phyloP scores from a whole-genome alignment of 257 asterid genomes.

The Coffea eugenioides region DNA sequence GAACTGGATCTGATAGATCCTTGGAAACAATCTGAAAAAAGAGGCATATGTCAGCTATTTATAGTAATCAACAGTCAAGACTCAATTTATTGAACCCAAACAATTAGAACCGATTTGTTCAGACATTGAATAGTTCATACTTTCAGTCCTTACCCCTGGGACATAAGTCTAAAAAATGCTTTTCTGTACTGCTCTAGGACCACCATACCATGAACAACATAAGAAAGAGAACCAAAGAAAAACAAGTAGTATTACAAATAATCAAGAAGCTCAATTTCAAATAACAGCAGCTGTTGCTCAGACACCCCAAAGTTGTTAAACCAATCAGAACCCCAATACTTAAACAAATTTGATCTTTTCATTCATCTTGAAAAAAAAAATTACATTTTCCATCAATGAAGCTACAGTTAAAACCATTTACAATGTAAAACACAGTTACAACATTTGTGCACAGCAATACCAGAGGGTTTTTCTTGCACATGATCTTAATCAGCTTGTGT shows the following conservation, averaged over 20 bases:
- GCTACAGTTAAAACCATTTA: neutral
- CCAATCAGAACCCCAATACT: neutral
- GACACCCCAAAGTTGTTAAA: neutral
- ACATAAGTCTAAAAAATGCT: neutral
- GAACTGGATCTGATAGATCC: slow-evolving; percentile 93
- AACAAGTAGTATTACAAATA: neutral
- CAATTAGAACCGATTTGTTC: neutral
- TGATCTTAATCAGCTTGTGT: neutral
- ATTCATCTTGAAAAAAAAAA: neutral
- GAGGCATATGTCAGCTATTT: slow-evolving; percentile 10
- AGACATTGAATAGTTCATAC: neutral
- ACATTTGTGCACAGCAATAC: neutral
- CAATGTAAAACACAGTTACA: neutral
- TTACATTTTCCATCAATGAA: too few relatives aligned
- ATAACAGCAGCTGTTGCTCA: neutral
- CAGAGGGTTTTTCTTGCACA: neutral
- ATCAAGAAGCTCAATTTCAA: neutral
- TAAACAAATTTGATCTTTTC: neutral
- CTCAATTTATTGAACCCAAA: neutral
- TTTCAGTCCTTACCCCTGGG: neutral
- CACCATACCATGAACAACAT: neutral
- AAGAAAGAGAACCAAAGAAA: neutral
- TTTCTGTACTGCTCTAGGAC: neutral
- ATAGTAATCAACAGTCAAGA: neutral
- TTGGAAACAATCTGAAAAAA: slow-evolving; percentile 79